Percentiles rank a stretch among this genome's conserved stretches.
phyloP scores from a whole-genome alignment of 169 alveolate species.

The Eimeria acervulina region DNA sequence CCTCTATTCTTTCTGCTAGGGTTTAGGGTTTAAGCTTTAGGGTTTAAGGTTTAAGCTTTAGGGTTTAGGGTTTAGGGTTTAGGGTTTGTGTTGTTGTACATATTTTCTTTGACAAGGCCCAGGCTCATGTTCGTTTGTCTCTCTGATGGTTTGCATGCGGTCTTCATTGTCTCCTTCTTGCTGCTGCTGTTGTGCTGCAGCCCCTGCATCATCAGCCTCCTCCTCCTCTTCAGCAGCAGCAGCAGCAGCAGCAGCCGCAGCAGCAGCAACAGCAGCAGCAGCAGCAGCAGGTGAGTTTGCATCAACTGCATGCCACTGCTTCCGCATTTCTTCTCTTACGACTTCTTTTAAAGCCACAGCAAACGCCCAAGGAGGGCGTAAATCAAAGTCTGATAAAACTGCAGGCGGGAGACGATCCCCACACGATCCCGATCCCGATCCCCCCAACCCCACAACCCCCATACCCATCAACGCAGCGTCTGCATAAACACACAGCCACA shows the following conservation, averaged over 20 bases:
- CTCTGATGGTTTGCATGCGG: too few species aligned
- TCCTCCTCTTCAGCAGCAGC: too few species aligned
- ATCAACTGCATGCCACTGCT: conserved; percentile 35
- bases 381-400: conserved; percentile 44
- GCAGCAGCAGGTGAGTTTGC: neutral
- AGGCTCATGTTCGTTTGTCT: neutral
- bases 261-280: neutral
- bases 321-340: conserved; percentile 63
- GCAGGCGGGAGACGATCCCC: neutral
- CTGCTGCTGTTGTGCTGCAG: too few species aligned
- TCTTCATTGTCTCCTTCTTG: neutral
- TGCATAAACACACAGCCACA: neutral
- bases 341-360: conserved; percentile 72
- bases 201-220: too few species aligned
- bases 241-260: conserved; percentile 49
- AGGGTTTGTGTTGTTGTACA: neutral
- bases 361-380: conserved; percentile 74
- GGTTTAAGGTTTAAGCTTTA: neutral
- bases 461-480: conserved; percentile 14
- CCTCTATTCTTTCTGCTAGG: too few species aligned
- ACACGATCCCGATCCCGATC: neutral
- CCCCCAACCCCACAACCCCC: neutral
- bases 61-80: neutral
- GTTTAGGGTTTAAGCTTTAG: neutral
- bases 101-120: conserved; percentile 66